A percentile compares a stretch with the other conserved stretches of the same genome.
Evolutionary conservation across 2,329 filamentous ascomycete genomes (phyloP).

Genomic region (Sclerotinia borealis): DNA sequence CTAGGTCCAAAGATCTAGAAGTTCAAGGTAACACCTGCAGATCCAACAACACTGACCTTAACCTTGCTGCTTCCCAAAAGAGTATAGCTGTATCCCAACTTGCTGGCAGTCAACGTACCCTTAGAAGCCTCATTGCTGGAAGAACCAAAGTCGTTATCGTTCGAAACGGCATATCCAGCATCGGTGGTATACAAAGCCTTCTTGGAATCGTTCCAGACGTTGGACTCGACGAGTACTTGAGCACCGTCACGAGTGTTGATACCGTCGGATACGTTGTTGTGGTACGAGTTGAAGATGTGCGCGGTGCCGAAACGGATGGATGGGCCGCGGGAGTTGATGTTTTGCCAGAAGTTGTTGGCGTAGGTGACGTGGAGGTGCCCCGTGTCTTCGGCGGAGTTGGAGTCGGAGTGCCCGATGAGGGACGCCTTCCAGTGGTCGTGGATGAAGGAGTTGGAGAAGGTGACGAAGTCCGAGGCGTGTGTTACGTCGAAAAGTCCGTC

Average conservation of each 20-base stretch:
- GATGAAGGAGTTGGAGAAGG: conserved; percentile 39
- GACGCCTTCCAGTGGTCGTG: conserved; percentile 37
- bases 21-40: conserved; percentile 32
- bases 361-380: conserved; percentile 28
- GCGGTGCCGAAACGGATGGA: conserved; percentile 6
- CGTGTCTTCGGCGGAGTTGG: conserved; percentile 25
- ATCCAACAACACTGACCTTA: conserved; percentile 34
- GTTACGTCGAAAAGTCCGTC: conserved; percentile 41
- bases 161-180: conserved; percentile 38
- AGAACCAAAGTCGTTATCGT: conserved; percentile 43
- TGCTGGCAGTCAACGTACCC: conserved; percentile 38
- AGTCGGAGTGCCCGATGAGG: conserved; percentile 29
- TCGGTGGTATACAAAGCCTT: conserved; percentile 31
- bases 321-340: conserved; percentile 5
- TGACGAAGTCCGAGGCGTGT: conserved; percentile 40
- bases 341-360: conserved; percentile 20
- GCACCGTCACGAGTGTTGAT: conserved; percentile 53
- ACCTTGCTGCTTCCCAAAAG: conserved; percentile 45
- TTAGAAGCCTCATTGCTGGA: conserved; percentile 42
- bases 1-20: conserved; percentile 22
- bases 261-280: conserved; percentile 18
- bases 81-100: conserved; percentile 47
- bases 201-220: conserved; percentile 39
- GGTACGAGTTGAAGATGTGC: conserved; percentile 6
- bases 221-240: conserved; percentile 52